Conservation (phyloP, 1,284 basidiomycete genomes). For the Sanghuangporus baumii region DNA sequence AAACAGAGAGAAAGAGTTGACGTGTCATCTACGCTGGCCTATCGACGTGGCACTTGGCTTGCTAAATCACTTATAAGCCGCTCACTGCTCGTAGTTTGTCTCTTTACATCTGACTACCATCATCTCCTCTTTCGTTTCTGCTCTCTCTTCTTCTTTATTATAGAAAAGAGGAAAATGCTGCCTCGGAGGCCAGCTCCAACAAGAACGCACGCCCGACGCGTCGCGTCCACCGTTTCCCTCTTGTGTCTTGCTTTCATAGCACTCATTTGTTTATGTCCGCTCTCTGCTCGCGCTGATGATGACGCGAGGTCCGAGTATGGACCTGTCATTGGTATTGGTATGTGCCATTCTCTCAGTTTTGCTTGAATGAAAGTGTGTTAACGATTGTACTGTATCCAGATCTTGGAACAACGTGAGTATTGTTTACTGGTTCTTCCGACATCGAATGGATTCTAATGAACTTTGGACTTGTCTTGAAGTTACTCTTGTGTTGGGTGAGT, state of each 20-base stretch:
- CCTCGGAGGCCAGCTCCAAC: slow-evolving; percentile 37
- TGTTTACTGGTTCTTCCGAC: not conserved
- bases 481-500: slow-evolving; percentile 75
- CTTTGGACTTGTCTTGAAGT: slow-evolving; percentile 30
- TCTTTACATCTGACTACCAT: not conserved
- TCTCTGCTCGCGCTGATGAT: slow-evolving; percentile 54
- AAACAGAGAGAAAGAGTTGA: not conserved
- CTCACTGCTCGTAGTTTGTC: not conserved
- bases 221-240: slow-evolving; percentile 61
- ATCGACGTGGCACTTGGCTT: slow-evolving; percentile 9
- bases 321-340: slow-evolving; percentile 93
- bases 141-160: not conserved
- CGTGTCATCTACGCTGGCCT: not conserved
- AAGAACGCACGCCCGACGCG: slow-evolving; percentile 46
- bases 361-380: not conserved
- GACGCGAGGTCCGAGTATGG: slow-evolving; percentile 65
- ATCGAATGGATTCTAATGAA: slow-evolving; percentile 19
- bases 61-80: not conserved
- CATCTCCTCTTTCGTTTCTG: not conserved
- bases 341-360: slow-evolving; percentile 26
- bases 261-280: slow-evolving; percentile 56
- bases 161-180: slow-evolving; percentile 14
- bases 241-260: slow-evolving; percentile 60
- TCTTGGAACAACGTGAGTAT: slow-evolving; percentile 71
- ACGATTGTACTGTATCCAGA: slow-evolving; percentile 35